These are phyloP conservation scores for Heliocybe sulcata DNA, from an alignment of 1,284 basidiomycete species.

Conservation along the genomic window DNA sequence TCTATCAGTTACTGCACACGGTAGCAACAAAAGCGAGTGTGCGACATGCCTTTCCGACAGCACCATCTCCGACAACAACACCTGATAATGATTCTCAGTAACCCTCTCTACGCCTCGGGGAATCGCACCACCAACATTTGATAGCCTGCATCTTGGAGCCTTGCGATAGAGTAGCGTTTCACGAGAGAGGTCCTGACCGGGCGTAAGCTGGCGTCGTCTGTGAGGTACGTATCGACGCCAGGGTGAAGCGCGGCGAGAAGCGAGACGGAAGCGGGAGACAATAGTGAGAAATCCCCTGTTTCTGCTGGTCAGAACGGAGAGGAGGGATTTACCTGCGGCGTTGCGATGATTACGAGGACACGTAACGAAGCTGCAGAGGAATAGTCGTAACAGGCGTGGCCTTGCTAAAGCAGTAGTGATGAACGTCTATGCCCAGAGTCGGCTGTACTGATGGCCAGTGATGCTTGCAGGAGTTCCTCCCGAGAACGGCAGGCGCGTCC, in stretches of 20 bases:
- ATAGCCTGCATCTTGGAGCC: constrained; percentile 31
- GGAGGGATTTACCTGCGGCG: not conserved
- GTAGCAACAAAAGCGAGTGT: constrained; percentile 1
- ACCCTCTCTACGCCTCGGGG: constrained; percentile 4
- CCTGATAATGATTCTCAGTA: constrained; percentile 42
- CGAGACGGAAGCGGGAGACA: not conserved
- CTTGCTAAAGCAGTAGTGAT: constrained; percentile 14
- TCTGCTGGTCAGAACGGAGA: not conserved
- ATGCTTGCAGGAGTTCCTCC: constrained; percentile 10
- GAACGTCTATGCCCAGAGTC: constrained; percentile 15
- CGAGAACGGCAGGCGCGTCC: not conserved
- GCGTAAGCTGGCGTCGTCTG: not conserved
- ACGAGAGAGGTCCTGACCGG: not conserved
- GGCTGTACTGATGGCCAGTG: constrained; percentile 19
- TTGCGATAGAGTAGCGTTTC: not conserved
- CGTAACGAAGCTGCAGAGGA: not conserved
- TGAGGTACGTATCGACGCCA: not conserved
- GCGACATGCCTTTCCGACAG: constrained; percentile 88
- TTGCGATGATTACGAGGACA: not conserved
- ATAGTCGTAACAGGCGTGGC: constrained; percentile 7
- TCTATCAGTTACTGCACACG: constrained; percentile 1
- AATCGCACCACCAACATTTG: constrained; percentile 24
- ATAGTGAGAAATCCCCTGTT: constrained; percentile 1
- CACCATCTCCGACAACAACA: constrained; percentile 99
- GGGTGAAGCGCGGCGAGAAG: not conserved